Percentiles rank a stretch among this genome's conserved stretches.
Evolutionary conservation across 1,284 basidiomycete genomes (phyloP).

Genomic region (Cystobasidium pallidum): DNA sequence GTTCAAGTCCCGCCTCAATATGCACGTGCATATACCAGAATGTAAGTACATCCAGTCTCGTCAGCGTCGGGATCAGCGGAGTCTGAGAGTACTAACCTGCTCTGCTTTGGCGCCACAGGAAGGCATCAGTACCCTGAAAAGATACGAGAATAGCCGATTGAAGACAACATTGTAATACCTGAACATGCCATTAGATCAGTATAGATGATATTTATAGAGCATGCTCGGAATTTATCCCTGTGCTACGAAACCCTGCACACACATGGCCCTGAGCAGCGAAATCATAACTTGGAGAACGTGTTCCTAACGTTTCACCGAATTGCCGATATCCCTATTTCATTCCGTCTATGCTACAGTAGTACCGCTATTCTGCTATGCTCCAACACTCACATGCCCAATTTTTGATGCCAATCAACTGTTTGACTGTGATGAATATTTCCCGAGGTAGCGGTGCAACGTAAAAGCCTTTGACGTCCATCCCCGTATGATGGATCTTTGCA

Average conservation of each 20-base stretch:
- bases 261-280: too few species aligned
- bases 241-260: too few species aligned
- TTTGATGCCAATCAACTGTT: conserved; percentile 2
- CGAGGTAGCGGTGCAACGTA: conserved; percentile 2
- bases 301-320: too few species aligned
- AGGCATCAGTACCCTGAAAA: conserved; percentile 19
- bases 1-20: conserved; percentile 67
- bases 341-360: conserved; percentile 12
- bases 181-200: neutral
- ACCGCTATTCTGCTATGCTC: conserved; percentile 1
- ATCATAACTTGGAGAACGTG: too few species aligned
- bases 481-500: neutral
- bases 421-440: conserved; percentile 3
- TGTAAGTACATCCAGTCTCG: conserved; percentile 54
- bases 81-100: neutral
- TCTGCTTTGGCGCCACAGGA: conserved; percentile 2
- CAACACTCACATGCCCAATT: conserved; percentile 29
- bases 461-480: conserved; percentile 17
- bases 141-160: too few species aligned
- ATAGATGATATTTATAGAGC: neutral
- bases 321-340: too few species aligned
- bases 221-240: too few species aligned
- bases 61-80: neutral
- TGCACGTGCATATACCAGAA: conserved; percentile 65
- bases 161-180: neutral